Evolutionary conservation across 257 asterid genomes (phyloP), one percentile per base, ranked within the genome.

Genomic region (Leptodermis oblonga): DNA sequence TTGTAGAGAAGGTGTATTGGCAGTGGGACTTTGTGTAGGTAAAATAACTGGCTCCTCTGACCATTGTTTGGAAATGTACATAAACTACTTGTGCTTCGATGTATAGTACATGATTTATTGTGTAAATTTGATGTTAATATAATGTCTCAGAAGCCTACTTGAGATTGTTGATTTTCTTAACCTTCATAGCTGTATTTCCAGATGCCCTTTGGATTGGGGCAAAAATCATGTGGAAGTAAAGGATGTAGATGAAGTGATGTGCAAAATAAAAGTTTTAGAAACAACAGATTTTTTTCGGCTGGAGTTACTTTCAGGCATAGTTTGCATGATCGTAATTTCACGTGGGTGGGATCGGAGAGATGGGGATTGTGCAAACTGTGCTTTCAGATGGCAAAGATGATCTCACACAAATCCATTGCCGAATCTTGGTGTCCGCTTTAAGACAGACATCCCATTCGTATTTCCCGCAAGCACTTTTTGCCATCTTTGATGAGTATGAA

Each of bases 1-100:
- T 94, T 49, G 99, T 94, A 22, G 98, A 94, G 80, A 94, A 94
- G 78, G 85, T 94, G 67, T 94, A 84, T 49, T 86, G 97, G 98
- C 98, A 92, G 71, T 94, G 99, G 99, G 85, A 94, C 80, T 89
- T 91, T 83, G 80, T 87, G 83, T 94, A 84, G 81, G 84, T 76
- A 43, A 42, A 48, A 51, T 11, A 42, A 52, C 42, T 58, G 12
- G 49, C 42, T 48, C 61, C 51, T 77, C 76, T 81, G 49, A 73
- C 86, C 85, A 79, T 76, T 84, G 36, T 78, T 79, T 77, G 79
- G 70, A 79, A 26, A 25, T 89, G 92, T 85, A 76, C 53, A 85
- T 92, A 81, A 36, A 59, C 41, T 74, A 66, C 41, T 70, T 67
- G 28, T 69, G 58, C 34, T 74, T 67, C 75, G 7, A 20, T 77